Base-by-base conservation (phyloP, 164 flowering plant genomes). In the Protea cynaroides region DNA sequence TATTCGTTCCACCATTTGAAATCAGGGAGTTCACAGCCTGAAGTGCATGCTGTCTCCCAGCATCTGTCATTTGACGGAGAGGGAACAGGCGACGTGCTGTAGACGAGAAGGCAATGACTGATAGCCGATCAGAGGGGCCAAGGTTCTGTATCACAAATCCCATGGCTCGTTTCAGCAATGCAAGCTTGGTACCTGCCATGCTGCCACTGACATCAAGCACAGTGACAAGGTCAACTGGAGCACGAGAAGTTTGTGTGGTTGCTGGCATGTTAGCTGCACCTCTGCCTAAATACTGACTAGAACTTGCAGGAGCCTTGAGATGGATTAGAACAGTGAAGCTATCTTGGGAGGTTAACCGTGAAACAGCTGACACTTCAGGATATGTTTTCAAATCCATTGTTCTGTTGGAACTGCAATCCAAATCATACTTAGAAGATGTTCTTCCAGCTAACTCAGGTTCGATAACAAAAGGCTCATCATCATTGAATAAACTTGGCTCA, bases 151-250 rank as follows among this genome's bases (percentile, higher is more conserved):
- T 86, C 50, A 86, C 88, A 75, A 86, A 86, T 12, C 88, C 85
- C 88, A 86, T 83, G 7, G 88, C 90, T 29, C 86, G 81, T 63
- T 86, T 86, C 13, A 86, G 73, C 65, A 86, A 63, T 22, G 83
- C 90, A 46, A 86, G 86, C 65, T 86, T 86, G 24, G 88, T 84
- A 22, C 90, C 90, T 3, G 84, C 82, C 89, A 84, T 84, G 71
- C 89, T 84, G 12, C 89, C 89, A 62, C 89, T 84, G 75, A 81
- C 72, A 60, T 86, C 90, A 58, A 86, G 83, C 57, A 86, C 86
- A 0, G 90, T 86, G 23, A 83, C 87, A 7, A 86, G 76, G 70
- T 86, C 90, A 53, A 86, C 81, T 14, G 87, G 85, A 25, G 83
- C 86, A 47, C 87, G 87, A 50, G 76, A 69, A 44, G 72, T 70